phyloP scores from a whole-genome alignment of 306 rosid species.

The Crotalaria pallida region DNA sequence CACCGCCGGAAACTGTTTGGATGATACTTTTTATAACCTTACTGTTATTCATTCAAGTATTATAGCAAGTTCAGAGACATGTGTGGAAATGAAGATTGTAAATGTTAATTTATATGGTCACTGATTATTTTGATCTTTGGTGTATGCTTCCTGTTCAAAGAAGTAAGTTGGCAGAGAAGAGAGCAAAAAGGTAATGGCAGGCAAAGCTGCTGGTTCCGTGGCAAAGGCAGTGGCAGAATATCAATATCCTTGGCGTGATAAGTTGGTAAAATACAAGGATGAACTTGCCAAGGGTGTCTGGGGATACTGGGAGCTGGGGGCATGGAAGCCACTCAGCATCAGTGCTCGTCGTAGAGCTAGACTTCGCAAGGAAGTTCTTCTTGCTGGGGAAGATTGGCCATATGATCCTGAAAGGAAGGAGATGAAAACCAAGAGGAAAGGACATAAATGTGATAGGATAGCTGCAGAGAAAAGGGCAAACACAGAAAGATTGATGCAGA shows the following conservation, averaged over 20 bases:
- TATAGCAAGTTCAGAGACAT: neutral
- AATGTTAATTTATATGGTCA: neutral
- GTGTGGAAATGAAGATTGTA: neutral
- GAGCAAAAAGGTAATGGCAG: constrained; percentile 44
- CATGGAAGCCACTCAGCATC: constrained; percentile 76
- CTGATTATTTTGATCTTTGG: neutral
- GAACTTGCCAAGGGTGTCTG: constrained; percentile 79
- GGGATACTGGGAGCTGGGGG: constrained; percentile 93
- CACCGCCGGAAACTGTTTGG: neutral
- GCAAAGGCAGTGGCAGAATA: constrained; percentile 55
- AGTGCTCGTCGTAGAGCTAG: constrained; percentile 71
- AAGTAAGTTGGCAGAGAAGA: neutral
- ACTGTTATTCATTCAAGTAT: neutral
- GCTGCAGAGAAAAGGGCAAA: constrained; percentile 74
- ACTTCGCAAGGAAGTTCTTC: constrained; percentile 69
- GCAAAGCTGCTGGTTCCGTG: constrained; percentile 48
- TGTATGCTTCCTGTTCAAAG: neutral
- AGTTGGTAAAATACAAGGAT: constrained; percentile 50
- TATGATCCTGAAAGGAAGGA: constrained; percentile 76
- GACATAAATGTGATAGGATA: constrained; percentile 77
- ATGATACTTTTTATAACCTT: neutral
- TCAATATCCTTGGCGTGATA: constrained; percentile 79
- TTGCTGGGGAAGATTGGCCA: constrained; percentile 75
- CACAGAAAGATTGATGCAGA: constrained; percentile 75
- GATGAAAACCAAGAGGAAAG: constrained; percentile 82